These are phyloP conservation scores for Candida germanica DNA, from an alignment of 805 yeast genomes.

Conservation along the genomic window DNA sequence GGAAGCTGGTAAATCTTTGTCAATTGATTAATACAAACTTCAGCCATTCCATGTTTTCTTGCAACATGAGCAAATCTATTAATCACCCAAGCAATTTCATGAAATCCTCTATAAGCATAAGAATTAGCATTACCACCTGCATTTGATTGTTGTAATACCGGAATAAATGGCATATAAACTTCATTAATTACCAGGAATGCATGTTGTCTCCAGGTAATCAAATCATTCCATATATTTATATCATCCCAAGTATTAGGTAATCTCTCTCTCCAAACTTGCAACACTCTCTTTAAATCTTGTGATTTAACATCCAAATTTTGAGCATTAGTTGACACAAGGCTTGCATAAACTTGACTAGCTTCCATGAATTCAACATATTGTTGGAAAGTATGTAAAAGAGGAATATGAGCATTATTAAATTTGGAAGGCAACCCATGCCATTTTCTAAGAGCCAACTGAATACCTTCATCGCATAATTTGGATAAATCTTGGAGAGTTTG, in stretches of 20 bases:
- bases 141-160: conserved; percentile 67
- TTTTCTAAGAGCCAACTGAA: conserved; percentile 83
- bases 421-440: conserved; percentile 89
- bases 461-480: conserved; percentile 90
- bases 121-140: conserved; percentile 77
- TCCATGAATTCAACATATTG: conserved; percentile 97
- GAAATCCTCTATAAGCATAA: conserved; percentile 95
- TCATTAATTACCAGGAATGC: conserved; percentile 95
- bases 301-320: conserved; percentile 89
- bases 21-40: conserved; percentile 89
- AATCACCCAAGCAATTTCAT: conserved; percentile 98
- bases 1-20: conserved; percentile 94
- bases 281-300: conserved; percentile 88
- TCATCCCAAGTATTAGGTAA: conserved; percentile 97
- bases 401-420: conserved; percentile 79
- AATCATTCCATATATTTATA: conserved; percentile 94
- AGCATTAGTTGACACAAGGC: conserved; percentile 84
- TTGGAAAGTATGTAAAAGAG: conserved; percentile 90
- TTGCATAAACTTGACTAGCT: conserved; percentile 90
- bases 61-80: conserved; percentile 98
- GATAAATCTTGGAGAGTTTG: conserved; percentile 84
- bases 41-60: conserved; percentile 93
- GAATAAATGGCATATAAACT: conserved; percentile 89
- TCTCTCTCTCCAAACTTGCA: conserved; percentile 98
- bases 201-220: conserved; percentile 98